Evolutionary conservation across 2,329 filamentous ascomycete species (phyloP).

Genomic region (Mollisiaceae sp.): DNA sequence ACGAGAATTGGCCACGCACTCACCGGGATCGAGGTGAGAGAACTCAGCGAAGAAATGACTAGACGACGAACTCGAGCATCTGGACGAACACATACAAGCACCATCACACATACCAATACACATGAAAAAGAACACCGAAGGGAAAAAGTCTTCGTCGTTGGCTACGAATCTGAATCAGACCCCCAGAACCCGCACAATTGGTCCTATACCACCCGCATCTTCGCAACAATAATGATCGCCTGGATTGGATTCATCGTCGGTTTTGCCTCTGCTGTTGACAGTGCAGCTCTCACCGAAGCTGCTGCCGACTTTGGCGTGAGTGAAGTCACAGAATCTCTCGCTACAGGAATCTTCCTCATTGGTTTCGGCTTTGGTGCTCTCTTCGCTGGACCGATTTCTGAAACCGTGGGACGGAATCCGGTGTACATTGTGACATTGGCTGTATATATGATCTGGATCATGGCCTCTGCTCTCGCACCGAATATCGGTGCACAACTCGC

Average conservation of each 20-base stretch:
- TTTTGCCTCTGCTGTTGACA: constrained; percentile 58
- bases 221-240: constrained; percentile 50
- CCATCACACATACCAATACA: not conserved
- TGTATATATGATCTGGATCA: constrained; percentile 51
- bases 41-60: constrained; percentile 31
- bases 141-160: constrained; percentile 47
- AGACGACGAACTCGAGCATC: constrained; percentile 16
- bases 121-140: constrained; percentile 21
- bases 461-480: constrained; percentile 47
- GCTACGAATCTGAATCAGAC: constrained; percentile 47
- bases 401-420: constrained; percentile 48
- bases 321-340: constrained; percentile 55
- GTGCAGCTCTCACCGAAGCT: constrained; percentile 52
- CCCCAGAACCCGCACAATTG: constrained; percentile 48
- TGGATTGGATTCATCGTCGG: constrained; percentile 56
- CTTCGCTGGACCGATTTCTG: constrained; percentile 47
- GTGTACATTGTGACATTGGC: constrained; percentile 48
- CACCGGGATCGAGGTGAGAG: constrained; percentile 33
- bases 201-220: constrained; percentile 43
- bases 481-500: constrained; percentile 28
- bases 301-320: constrained; percentile 52
- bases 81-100: constrained; percentile 11
- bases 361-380: constrained; percentile 46
- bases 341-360: constrained; percentile 48
- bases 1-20: constrained; percentile 31